Percentiles rank a stretch among this genome's conserved stretches.
Conservation (phyloP, 2,329 filamentous ascomycete genomes). For the Coniella vitis region DNA sequence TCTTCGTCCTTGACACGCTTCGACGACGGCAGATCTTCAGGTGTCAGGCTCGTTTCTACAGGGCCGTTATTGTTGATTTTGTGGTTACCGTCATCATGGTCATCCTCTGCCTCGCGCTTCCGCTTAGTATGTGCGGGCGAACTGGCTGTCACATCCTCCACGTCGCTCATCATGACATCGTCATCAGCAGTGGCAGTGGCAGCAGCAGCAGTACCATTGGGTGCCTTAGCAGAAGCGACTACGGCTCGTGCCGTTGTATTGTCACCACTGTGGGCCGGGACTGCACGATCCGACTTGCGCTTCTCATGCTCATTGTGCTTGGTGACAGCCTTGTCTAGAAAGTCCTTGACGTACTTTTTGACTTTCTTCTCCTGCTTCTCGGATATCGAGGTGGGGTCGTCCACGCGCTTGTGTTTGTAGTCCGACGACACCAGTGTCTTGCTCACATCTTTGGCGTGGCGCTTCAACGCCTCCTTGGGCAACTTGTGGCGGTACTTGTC, state of each 20-base stretch:
- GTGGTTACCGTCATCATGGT: neutral
- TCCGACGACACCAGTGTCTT: slow-evolving; percentile 90
- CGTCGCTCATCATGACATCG: slow-evolving; percentile 34
- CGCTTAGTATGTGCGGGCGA: slow-evolving; percentile 52
- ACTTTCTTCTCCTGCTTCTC: slow-evolving; percentile 76
- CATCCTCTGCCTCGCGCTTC: slow-evolving; percentile 50
- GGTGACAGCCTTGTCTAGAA: slow-evolving; percentile 75
- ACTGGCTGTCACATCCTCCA: slow-evolving; percentile 39
- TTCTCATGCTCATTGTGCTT: slow-evolving; percentile 67
- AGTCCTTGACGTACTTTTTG: slow-evolving; percentile 77
- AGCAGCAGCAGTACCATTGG: slow-evolving; percentile 19
- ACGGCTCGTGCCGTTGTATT: slow-evolving; percentile 7
- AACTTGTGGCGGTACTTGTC: slow-evolving; percentile 84
- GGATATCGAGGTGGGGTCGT: slow-evolving; percentile 66
- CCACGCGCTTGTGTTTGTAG: slow-evolving; percentile 82
- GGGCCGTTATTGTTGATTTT: neutral
- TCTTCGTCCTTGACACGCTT: slow-evolving; percentile 48
- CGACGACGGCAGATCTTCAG: slow-evolving; percentile 48
- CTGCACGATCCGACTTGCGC: slow-evolving; percentile 44
- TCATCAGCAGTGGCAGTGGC: slow-evolving; percentile 26
- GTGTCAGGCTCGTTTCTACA: slow-evolving; percentile 37
- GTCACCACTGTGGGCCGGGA: slow-evolving; percentile 18
- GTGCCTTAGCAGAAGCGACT: slow-evolving; percentile 20
- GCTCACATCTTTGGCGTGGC: slow-evolving; percentile 59
- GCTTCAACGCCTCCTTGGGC: slow-evolving; percentile 68